These are phyloP conservation scores for Apiospora koreana DNA, from an alignment of 2,329 filamentous ascomycete genomes.

Conservation along the genomic window DNA sequence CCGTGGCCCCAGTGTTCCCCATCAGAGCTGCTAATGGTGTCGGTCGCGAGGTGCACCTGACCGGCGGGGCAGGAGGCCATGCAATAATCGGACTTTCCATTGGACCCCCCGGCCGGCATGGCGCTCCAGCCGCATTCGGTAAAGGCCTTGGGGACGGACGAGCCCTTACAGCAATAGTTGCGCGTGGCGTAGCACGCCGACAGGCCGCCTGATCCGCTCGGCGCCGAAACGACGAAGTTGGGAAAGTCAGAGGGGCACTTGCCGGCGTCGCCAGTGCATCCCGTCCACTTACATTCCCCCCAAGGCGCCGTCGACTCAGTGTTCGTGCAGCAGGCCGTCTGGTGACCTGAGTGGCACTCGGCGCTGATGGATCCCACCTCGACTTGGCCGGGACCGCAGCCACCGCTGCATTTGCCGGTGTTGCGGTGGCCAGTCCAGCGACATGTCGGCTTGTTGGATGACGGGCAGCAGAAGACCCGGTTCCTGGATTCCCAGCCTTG, in stretches of 20 bases:
- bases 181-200: neutral
- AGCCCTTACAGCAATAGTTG: neutral
- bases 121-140: neutral
- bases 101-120: neutral
- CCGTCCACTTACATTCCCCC: neutral
- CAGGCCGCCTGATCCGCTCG: neutral
- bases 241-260: neutral
- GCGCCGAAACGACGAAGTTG: neutral
- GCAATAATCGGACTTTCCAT: neutral
- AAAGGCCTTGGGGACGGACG: neutral
- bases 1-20: neutral
- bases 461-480: neutral
- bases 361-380: neutral
- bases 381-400: neutral
- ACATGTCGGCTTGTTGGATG: neutral
- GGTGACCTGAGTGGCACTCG: neutral
- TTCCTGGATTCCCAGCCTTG: neutral
- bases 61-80: neutral
- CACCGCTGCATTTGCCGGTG: neutral
- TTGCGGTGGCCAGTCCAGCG: neutral
- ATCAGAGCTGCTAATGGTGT: neutral
- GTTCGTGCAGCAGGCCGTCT: neutral
- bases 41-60: neutral
- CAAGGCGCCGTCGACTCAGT: constrained; percentile 2
- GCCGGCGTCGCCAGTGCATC: neutral